These are phyloP conservation scores for Lepidium aucheri DNA, from an alignment of 345 rosid species.

Conservation along the genomic window DNA sequence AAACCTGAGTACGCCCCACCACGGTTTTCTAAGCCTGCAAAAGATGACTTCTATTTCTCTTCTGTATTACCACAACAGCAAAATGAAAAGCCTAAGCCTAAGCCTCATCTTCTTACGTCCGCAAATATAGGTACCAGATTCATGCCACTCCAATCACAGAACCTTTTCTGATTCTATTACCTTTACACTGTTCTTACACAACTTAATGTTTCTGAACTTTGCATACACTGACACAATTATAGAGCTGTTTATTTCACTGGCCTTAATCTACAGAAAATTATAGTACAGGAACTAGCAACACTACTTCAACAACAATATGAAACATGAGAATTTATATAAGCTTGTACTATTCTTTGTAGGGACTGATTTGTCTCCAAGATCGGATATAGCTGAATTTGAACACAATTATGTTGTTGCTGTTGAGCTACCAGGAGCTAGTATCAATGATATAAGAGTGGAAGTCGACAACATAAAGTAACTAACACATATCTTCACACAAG, in stretches of 20 bases:
- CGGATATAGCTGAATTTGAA: constrained; percentile 50
- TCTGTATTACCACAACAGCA: constrained; percentile 3
- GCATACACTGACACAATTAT: neutral
- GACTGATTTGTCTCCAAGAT: constrained; percentile 52
- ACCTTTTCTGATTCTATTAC: neutral
- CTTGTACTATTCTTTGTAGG: constrained; percentile 28
- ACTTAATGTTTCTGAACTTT: neutral
- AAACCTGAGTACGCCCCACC: constrained; percentile 37
- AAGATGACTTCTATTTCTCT: neutral
- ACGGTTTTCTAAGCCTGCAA: constrained; percentile 34
- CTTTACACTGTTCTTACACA: neutral
- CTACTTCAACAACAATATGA: neutral
- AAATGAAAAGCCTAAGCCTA: constrained; percentile 12
- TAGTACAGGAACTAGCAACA: neutral
- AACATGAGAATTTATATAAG: neutral
- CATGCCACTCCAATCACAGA: neutral
- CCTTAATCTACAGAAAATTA: neutral
- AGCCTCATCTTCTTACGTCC: constrained; percentile 37
- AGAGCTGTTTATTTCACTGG: neutral
- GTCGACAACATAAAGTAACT: constrained; percentile 46
- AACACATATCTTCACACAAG: constrained; percentile 1
- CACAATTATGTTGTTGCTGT: constrained; percentile 42
- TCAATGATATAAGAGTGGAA: constrained; percentile 69
- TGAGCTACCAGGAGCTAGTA: constrained; percentile 64
- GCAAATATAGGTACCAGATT: constrained; percentile 30